A percentile compares a stretch with the other conserved stretches of the same genome.
These are phyloP conservation scores for Candida ponderosae DNA, from an alignment of 805 yeast genomes.

Conservation along the genomic window DNA sequence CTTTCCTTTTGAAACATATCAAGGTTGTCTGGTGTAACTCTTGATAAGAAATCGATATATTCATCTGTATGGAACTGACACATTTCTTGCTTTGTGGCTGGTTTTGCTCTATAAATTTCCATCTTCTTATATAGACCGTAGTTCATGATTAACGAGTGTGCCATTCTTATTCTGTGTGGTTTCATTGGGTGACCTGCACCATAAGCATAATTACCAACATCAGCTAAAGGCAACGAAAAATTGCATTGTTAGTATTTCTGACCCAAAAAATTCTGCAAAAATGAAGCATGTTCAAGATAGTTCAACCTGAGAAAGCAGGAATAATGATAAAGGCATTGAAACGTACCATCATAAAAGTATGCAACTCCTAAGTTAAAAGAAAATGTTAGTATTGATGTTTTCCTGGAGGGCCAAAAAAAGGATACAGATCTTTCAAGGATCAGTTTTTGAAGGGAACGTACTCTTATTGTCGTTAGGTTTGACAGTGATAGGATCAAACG, in stretches of 20 bases:
- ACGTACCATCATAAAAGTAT: conserved; percentile 59
- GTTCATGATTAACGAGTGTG: conserved; percentile 82
- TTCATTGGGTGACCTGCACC: conserved; percentile 98
- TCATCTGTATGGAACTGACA: conserved; percentile 81
- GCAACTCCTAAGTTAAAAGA: conserved; percentile 46
- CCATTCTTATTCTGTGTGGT: conserved; percentile 87
- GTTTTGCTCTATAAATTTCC: conserved; percentile 82
- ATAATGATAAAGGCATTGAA: no score
- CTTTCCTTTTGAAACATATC: conserved; percentile 48
- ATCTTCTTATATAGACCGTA: conserved; percentile 82
- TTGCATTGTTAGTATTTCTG: conserved; percentile 23
- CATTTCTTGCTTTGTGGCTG: conserved; percentile 78
- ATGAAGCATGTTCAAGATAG: not conserved
- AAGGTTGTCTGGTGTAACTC: conserved; percentile 67
- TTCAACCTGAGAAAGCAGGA: not conserved
- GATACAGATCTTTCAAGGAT: no score
- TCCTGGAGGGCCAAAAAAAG: no score
- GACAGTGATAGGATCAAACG: conserved; percentile 56
- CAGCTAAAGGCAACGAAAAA: conserved; percentile 34
- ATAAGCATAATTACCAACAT: conserved; percentile 95
- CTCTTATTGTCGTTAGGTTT: conserved; percentile 45
- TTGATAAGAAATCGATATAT: conserved; percentile 67
- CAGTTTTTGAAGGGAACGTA: conserved; percentile 15
- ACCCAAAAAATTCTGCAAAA: conserved; percentile 31
- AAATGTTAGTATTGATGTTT: not conserved